Percentiles rank a stretch among this genome's conserved stretches.
phyloP scores from a whole-genome alignment of 176 grass and related monocot species.

The Oryza glaberrima region DNA sequence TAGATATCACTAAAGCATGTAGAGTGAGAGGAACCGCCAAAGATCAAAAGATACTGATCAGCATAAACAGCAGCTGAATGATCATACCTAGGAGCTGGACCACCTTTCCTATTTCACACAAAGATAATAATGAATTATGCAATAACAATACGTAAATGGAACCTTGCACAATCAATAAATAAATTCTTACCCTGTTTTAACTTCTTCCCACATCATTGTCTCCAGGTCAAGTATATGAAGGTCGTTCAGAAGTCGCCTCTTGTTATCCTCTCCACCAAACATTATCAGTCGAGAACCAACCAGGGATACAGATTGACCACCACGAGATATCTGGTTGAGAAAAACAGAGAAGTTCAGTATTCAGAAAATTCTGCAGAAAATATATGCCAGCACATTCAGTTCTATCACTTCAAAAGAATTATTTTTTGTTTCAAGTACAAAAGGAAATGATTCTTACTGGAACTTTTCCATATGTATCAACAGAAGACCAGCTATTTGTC shows the following conservation, averaged over 20 bases:
- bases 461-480: conserved; percentile 73
- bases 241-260: conserved; percentile 77
- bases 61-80: conserved; percentile 78
- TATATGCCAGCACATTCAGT: neutral
- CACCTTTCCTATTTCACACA: conserved; percentile 61
- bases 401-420: neutral
- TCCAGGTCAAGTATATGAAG: conserved; percentile 91
- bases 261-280: conserved; percentile 97
- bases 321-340: conserved; percentile 70
- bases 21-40: conserved; percentile 94
- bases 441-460: conserved; percentile 71
- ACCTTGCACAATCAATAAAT: conserved; percentile 35
- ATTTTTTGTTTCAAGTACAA: neutral
- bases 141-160: conserved; percentile 18
- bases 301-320: conserved; percentile 77
- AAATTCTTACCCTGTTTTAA: conserved; percentile 65
- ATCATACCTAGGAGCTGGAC: conserved; percentile 84
- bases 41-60: conserved; percentile 89
- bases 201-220: conserved; percentile 94
- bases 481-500: conserved; percentile 61
- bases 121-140: conserved; percentile 14
- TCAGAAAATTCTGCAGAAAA: conserved; percentile 35
- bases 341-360: conserved; percentile 6
- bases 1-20: conserved; percentile 95
- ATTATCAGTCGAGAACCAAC: conserved; percentile 75